These are phyloP conservation scores for Oryza nivara DNA, from an alignment of 176 grass and related monocot genomes.

Conservation along the genomic window DNA sequence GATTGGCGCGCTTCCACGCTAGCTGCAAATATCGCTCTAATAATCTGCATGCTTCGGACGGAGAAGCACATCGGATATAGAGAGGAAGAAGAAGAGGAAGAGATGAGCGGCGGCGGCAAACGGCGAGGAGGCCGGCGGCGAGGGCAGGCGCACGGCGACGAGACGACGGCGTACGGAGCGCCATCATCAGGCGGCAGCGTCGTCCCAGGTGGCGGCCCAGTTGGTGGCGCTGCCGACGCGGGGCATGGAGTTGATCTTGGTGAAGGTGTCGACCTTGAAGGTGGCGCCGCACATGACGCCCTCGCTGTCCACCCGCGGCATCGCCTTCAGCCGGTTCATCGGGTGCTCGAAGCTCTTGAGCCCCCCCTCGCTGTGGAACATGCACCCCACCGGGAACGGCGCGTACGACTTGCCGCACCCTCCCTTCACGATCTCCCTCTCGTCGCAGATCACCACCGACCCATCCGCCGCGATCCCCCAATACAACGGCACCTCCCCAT, in stretches of 20 bases:
- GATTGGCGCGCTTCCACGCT: not conserved
- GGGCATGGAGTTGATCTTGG: conserved; percentile 85
- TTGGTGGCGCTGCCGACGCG: conserved; percentile 89
- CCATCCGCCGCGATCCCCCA: conserved; percentile 87
- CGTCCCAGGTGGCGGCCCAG: conserved; percentile 68
- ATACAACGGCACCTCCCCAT: conserved; percentile 60
- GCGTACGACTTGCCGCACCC: conserved; percentile 83
- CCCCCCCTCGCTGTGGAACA: conserved; percentile 94
- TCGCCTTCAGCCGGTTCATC: conserved; percentile 79
- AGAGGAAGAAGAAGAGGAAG: not conserved
- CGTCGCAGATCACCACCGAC: conserved; percentile 89
- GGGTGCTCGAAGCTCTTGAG: conserved; percentile 98
- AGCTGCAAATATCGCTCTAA: not conserved
- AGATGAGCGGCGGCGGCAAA: not conserved
- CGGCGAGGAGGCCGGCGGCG: not conserved
- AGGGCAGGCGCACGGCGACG: not conserved
- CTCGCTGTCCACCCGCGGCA: conserved; percentile 93
- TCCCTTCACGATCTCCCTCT: conserved; percentile 60
- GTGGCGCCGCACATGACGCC: conserved; percentile 86
- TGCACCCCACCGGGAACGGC: conserved; percentile 85
- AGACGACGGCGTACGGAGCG: not conserved
- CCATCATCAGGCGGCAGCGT: not conserved
- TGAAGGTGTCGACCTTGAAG: conserved; percentile 89
- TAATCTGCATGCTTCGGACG: not conserved
- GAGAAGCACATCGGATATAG: not conserved